phyloP scores from a whole-genome alignment of 805 yeast species.

The Lachancea fermentati region DNA sequence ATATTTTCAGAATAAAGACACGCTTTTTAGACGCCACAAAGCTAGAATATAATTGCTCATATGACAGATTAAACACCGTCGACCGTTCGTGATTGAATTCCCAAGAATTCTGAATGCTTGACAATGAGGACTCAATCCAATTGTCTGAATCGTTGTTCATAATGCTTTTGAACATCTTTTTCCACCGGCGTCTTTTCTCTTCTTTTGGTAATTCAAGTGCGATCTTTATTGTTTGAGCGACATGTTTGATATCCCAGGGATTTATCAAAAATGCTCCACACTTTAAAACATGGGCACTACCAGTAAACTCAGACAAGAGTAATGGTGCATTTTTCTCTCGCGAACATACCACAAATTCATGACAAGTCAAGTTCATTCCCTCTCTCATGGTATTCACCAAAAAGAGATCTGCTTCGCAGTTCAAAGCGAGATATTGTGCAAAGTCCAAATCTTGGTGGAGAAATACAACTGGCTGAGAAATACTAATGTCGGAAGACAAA shows the following conservation, averaged over 20 bases:
- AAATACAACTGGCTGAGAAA: conserved; percentile 77
- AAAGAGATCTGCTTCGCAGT: conserved; percentile 81
- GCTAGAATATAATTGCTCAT: conserved; percentile 23
- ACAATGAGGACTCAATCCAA: conserved; percentile 63
- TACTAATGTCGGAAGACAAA: conserved; percentile 62
- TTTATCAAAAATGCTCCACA: conserved; percentile 73
- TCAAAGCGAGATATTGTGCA: conserved; percentile 81
- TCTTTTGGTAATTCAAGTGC: conserved; percentile 60
- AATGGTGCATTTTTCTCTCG: conserved; percentile 70
- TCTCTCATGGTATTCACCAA: conserved; percentile 90
- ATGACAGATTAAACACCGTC: conserved; percentile 31
- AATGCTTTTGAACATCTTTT: conserved; percentile 51
- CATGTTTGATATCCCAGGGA: conserved; percentile 79
- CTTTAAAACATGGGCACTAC: conserved; percentile 75
- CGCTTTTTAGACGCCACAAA: conserved; percentile 32
- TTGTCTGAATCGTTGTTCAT: conserved; percentile 59
- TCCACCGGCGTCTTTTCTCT: conserved; percentile 63
- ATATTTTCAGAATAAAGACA: conserved; percentile 43
- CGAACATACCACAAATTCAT: conserved; percentile 81
- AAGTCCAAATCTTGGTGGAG: conserved; percentile 85
- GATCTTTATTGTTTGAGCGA: conserved; percentile 54
- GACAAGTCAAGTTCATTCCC: conserved; percentile 95
- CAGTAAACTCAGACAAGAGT: conserved; percentile 87
- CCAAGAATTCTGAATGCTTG: conserved; percentile 49
- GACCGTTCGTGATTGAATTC: conserved; percentile 40